Percentiles rank a stretch among this genome's conserved stretches.
These are phyloP conservation scores for Erythrophleum ivorense DNA, from an alignment of 331 rosid genomes.

Conservation along the genomic window DNA sequence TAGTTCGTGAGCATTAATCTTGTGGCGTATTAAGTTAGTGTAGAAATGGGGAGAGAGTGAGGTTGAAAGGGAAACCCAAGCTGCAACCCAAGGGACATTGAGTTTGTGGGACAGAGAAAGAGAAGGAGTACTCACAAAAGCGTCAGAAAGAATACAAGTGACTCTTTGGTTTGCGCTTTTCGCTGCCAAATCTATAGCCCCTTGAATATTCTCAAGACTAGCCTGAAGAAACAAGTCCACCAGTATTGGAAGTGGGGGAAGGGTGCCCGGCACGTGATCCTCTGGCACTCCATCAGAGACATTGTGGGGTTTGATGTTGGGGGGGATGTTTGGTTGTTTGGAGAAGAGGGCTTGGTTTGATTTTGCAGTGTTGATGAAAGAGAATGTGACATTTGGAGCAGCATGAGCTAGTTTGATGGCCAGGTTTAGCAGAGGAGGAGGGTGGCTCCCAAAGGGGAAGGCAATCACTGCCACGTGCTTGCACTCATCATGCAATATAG, in stretches of 20 bases:
- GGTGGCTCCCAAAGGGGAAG: constrained; percentile 54
- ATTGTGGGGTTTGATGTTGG: constrained; percentile 21
- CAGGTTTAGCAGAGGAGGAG: constrained; percentile 32
- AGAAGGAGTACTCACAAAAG: constrained; percentile 43
- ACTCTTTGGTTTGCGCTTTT: constrained; percentile 22
- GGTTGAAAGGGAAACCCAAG: constrained; percentile 46
- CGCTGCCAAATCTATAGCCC: constrained; percentile 46
- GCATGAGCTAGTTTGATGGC: constrained; percentile 41
- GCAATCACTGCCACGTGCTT: constrained; percentile 43
- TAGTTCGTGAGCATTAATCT: background rate
- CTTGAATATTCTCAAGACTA: constrained; percentile 42
- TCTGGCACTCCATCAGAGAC: constrained; percentile 42
- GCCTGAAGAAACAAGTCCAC: constrained; percentile 47
- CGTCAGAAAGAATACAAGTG: constrained; percentile 52
- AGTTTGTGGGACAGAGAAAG: constrained; percentile 37
- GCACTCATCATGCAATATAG: background rate
- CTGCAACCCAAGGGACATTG: constrained; percentile 51
- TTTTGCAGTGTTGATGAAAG: constrained; percentile 41
- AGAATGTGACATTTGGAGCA: constrained; percentile 38
- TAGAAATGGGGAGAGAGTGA: constrained; percentile 50
- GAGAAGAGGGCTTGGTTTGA: constrained; percentile 44
- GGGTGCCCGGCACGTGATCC: constrained; percentile 30
- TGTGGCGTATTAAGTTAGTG: constrained; percentile 39
- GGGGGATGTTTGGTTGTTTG: constrained; percentile 40
- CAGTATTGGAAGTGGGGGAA: background rate